These are phyloP conservation scores for Scedosporium aurantiacum DNA, from an alignment of 2,329 filamentous ascomycete genomes.

Conservation along the genomic window DNA sequence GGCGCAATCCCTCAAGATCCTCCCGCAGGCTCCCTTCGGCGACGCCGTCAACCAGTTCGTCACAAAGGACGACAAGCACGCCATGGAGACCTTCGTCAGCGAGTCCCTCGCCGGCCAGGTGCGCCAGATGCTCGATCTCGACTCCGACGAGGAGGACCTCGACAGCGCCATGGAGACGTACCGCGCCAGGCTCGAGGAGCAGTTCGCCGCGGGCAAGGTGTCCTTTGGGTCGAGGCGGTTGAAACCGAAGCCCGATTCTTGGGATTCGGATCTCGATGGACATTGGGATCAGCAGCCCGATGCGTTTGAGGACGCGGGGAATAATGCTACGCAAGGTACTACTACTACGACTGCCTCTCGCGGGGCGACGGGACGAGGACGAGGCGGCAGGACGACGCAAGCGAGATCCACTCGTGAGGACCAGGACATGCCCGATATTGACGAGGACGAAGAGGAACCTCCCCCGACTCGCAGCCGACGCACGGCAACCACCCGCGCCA, in stretches of 20 bases:
- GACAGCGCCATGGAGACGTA: slow-evolving; percentile 64
- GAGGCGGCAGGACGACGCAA: slow-evolving; percentile 14
- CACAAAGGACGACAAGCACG: slow-evolving; percentile 88
- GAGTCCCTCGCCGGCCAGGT: slow-evolving; percentile 62
- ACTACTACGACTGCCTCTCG: background rate
- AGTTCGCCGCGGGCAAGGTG: slow-evolving; percentile 55
- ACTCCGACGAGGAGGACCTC: slow-evolving; percentile 56
- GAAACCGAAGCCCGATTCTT: slow-evolving; percentile 66
- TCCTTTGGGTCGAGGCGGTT: slow-evolving; percentile 36
- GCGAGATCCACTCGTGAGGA: slow-evolving; percentile 32
- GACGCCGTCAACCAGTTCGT: slow-evolving; percentile 91
- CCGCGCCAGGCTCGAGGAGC: slow-evolving; percentile 56
- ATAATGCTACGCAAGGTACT: background rate
- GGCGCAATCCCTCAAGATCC: slow-evolving; percentile 80
- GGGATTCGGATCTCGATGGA: slow-evolving; percentile 86
- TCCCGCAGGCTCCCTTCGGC: slow-evolving; percentile 85
- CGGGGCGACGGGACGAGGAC: slow-evolving; percentile 10
- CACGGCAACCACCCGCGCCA: slow-evolving; percentile 17
- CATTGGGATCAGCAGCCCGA: slow-evolving; percentile 72
- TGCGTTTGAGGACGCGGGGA: slow-evolving; percentile 23
- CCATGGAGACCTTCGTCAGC: slow-evolving; percentile 71
- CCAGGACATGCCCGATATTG: slow-evolving; percentile 28
- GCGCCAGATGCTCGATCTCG: slow-evolving; percentile 55
- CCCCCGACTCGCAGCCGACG: slow-evolving; percentile 21
- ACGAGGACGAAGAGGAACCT: slow-evolving; percentile 32